These are phyloP conservation scores for Eucalyptus caleyi DNA, from an alignment of 345 rosid species.

Conservation along the genomic window DNA sequence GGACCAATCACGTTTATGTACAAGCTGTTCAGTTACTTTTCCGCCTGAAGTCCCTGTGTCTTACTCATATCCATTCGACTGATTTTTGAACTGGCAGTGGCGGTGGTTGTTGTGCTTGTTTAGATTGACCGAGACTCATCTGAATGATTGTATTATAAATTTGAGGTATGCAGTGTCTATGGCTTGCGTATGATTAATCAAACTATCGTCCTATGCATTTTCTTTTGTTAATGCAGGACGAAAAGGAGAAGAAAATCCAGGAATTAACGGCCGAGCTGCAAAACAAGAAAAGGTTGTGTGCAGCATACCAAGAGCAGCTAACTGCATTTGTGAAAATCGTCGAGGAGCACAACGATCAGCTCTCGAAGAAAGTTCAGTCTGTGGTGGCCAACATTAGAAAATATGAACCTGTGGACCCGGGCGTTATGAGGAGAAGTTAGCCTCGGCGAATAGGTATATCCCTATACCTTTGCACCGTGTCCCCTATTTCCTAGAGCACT, in stretches of 20 bases:
- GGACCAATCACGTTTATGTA: background rate
- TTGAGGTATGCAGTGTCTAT: background rate
- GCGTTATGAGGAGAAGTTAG: background rate
- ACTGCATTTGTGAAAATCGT: constrained; percentile 6
- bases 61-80: background rate
- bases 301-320: constrained; percentile 13
- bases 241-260: too few relatives aligned
- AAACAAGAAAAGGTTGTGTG: background rate
- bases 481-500: background rate
- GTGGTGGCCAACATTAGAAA: constrained; percentile 14
- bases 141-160: background rate
- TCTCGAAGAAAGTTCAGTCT: constrained; percentile 1
- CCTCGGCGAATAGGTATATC: background rate
- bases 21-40: background rate
- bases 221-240: too few relatives aligned
- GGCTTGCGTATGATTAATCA: background rate
- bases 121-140: background rate
- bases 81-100: background rate
- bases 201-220: background rate
- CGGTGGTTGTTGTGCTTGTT: background rate
- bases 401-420: constrained; percentile 5
- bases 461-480: background rate
- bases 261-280: too few relatives aligned
- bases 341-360: constrained; percentile 5
- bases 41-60: background rate